A percentile compares a stretch with the other conserved stretches of the same genome.
Conservation (phyloP, 495 filamentous ascomycete genomes). For the Delitschia confertaspora region DNA sequence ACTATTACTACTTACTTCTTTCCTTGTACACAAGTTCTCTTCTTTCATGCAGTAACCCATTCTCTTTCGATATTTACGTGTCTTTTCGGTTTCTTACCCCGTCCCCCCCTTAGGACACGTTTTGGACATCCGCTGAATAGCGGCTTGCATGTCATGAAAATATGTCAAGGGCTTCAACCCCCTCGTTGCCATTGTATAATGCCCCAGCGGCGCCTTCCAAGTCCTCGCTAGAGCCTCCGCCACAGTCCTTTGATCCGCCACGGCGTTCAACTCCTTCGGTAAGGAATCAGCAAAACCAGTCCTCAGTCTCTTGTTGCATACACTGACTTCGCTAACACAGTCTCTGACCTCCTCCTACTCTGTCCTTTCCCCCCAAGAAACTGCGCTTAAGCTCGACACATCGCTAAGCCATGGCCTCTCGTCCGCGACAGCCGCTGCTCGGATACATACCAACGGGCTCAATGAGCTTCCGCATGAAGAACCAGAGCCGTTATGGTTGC, state of each 20-base stretch:
- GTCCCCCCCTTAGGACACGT: conserved; percentile 14
- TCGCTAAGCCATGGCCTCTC: conserved; percentile 73
- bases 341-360: conserved; percentile 53
- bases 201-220: conserved; percentile 36
- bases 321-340: conserved; percentile 30
- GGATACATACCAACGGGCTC: conserved; percentile 70
- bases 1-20: too few species aligned
- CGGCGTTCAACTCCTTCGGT: conserved; percentile 23
- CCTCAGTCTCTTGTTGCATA: not conserved
- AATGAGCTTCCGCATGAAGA: conserved; percentile 94
- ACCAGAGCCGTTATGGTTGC: conserved; percentile 87
- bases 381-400: conserved; percentile 69
- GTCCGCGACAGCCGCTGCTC: conserved; percentile 67
- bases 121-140: conserved; percentile 7
- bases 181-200: conserved; percentile 48
- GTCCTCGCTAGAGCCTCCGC: conserved; percentile 31
- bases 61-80: not conserved
- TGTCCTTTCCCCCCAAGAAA: conserved; percentile 61
- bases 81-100: conserved; percentile 1
- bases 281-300: not conserved
- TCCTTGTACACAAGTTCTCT: too few species aligned
- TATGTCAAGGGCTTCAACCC: conserved; percentile 55
- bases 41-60: conserved; percentile 13
- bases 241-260: conserved; percentile 7
- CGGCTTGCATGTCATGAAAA: conserved; percentile 39